phyloP scores from a whole-genome alignment of 306 rosid species.

The Hippophae rhamnoides region DNA sequence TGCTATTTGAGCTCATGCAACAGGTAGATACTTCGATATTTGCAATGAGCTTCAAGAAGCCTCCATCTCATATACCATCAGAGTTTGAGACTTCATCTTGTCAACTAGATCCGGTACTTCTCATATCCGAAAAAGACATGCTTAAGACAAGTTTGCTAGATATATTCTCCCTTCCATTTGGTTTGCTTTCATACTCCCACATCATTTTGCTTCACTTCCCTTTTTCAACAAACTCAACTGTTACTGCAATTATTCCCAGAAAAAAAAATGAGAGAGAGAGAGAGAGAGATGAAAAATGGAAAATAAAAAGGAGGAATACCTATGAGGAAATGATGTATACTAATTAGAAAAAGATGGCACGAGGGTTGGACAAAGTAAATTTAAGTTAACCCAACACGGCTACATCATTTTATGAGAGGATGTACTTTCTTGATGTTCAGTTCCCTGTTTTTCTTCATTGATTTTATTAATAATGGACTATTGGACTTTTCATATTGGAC shows the following conservation, averaged over 20 bases:
- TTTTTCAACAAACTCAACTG: not conserved
- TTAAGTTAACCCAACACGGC: not conserved
- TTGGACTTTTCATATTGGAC: not conserved
- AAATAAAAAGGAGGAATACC: not conserved
- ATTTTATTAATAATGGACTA: not conserved
- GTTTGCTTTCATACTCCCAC: not conserved
- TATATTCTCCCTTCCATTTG: not conserved
- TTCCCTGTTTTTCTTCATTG: not conserved
- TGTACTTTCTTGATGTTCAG: not conserved
- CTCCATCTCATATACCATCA: constrained; percentile 32
- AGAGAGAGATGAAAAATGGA: not conserved
- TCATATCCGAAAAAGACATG: constrained; percentile 5
- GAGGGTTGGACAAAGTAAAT: not conserved
- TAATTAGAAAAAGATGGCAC: not conserved
- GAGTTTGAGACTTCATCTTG: constrained; percentile 46
- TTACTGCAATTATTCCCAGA: too few species aligned
- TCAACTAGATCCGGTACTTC: constrained; percentile 58
- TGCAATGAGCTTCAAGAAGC: constrained; percentile 73
- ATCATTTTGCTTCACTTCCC: not conserved
- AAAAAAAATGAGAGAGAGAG: not conserved
- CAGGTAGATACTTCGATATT: constrained; percentile 89
- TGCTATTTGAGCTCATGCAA: constrained; percentile 24
- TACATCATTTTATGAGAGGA: not conserved
- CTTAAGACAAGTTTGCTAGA: constrained; percentile 6
- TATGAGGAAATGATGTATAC: not conserved